Percentiles rank a stretch among this genome's conserved stretches.
Evolutionary conservation across 257 asterid genomes (phyloP).

Genomic region (Ballota nigra): DNA sequence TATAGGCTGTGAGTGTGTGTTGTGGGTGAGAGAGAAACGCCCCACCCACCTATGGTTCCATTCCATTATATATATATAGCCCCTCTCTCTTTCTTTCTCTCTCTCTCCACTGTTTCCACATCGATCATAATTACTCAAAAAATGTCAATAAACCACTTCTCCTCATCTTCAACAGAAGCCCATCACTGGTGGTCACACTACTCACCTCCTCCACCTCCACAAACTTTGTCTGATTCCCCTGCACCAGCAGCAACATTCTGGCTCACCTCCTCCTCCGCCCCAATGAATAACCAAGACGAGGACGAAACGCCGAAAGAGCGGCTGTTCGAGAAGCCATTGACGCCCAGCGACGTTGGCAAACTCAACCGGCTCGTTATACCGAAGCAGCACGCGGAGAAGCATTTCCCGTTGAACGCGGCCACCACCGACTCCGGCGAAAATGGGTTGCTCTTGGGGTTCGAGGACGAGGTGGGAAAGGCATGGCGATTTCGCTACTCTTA

Average conservation of each 20-base stretch:
- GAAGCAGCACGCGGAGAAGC: constrained; percentile 89
- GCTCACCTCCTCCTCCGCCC: background rate
- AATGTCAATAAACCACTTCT: constrained; percentile 71
- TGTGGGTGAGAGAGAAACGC: constrained; percentile 16
- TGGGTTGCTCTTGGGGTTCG: constrained; percentile 69
- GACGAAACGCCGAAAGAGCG: constrained; percentile 39
- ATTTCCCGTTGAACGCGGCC: constrained; percentile 63
- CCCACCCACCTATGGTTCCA: too few species aligned
- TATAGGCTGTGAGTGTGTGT: background rate
- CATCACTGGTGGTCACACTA: constrained; percentile 56
- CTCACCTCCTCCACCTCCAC: constrained; percentile 4
- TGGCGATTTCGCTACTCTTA: constrained; percentile 91
- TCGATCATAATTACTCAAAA: background rate
- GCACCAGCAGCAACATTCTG: too few species aligned
- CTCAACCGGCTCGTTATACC: constrained; percentile 94
- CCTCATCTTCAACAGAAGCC: constrained; percentile 35
- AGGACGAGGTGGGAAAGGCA: constrained; percentile 70
- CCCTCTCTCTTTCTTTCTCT: background rate
- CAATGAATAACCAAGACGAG: constrained; percentile 46
- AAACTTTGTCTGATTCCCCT: background rate
- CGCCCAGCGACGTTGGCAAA: constrained; percentile 97
- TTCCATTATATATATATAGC: constrained; percentile 13
- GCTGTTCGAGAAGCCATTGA: constrained; percentile 81
- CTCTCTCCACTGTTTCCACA: background rate
- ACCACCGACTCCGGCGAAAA: constrained; percentile 48